Base-by-base conservation (phyloP, 371 early-diverging fungal genomes). In the Aphelidium insulamus region DNA sequence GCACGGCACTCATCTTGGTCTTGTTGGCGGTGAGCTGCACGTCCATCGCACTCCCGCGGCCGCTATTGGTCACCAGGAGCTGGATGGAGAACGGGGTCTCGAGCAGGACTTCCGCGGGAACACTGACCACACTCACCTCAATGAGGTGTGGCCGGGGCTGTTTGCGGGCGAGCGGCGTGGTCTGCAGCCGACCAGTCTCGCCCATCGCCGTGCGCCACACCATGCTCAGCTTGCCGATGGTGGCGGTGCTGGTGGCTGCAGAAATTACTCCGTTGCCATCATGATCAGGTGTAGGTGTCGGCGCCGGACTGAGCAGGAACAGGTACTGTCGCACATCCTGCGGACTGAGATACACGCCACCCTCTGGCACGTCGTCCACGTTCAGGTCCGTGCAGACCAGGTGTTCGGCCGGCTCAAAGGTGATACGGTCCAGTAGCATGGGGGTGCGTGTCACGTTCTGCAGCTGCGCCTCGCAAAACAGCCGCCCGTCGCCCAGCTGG, bases 211-310 rank as follows among this genome's bases (percentile, higher is more conserved):
- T 69, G 26, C 84, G 61, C 94, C 94, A 92, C 5, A 74, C 59
- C 34, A 92, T 88, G 52, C 90, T 90, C 30, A 92, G 61, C 54
- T 82, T 84, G 3, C 94, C 91, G 4, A 91, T 59, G 6, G 74
- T 71, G 23, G 81, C 71, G 4, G 78, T 73, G 4, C 76, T 62
- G 18, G 71, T 55, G 1, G 77, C 70, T 19, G 72, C n/a, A n/a
- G n/a, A n/a, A n/a, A n/a, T n/a, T n/a, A n/a, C n/a, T n/a, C n/a
- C n/a, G n/a, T n/a, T 40, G 8, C 62, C 48, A 29, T 72, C 70
- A 26, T 67, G 56, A 16, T 53, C 40, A 11, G 48, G 39, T 33
- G 20, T 18, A 10, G 12, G 36, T 1, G 32, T 28, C 15, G 53
- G 45, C 32, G 59, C 71, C 2, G 84, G 82, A 0, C 50, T 60